Base-by-base conservation (phyloP, 2,329 filamentous ascomycete genomes). In the Phyllosticta capitalensis region DNA sequence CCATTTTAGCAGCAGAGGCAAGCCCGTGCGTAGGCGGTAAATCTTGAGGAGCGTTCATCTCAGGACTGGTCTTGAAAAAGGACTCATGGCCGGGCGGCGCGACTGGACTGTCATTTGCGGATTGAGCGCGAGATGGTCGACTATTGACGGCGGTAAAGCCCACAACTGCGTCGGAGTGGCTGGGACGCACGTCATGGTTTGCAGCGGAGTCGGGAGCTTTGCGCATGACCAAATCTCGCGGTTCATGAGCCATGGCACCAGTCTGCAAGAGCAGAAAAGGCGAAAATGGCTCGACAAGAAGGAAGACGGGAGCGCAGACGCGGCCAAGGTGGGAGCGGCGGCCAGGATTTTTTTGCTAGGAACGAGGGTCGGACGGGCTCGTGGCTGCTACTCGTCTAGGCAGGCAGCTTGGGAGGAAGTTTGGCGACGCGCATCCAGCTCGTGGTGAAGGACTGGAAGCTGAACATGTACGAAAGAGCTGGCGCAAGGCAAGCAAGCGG, bases 101-200 rank as follows among this genome's bases (percentile, higher is more conserved):
- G 51, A 52, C 9, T 30, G 33, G 7, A 30, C 24, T 21, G 33
- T 52, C 9, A n/a, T 54, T 48, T 49, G 52, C 28, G 48, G 48
- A 22, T 56, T 60, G 22, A 48, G 21, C 9, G 48, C 54, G 14
- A 20, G 30, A 20, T 26, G 48, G 7, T 26, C 58, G 58, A 49
- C 58, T 54, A 30, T 60, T 60, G 48, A 60, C 58, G 14, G 58
- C 58, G 12, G 58, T 60, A 49, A 60, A 60, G 45, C 58, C 58
- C 14, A 30, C 48, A 10, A 21, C 21, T 5, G 54, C 9, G 57
- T 54, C 52, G 30, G 56, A 24, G 17, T 52, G 28, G 20, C 56
- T 45, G 51, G 54, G 56, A 12, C 56, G 20, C 20, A 58, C 51
- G 56, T 22, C 51, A 19, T 49, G 49, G 45, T 55, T 52, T 19